Conservation (phyloP, 2,329 filamentous ascomycete genomes). For the Trichoderma asperellum region DNA sequence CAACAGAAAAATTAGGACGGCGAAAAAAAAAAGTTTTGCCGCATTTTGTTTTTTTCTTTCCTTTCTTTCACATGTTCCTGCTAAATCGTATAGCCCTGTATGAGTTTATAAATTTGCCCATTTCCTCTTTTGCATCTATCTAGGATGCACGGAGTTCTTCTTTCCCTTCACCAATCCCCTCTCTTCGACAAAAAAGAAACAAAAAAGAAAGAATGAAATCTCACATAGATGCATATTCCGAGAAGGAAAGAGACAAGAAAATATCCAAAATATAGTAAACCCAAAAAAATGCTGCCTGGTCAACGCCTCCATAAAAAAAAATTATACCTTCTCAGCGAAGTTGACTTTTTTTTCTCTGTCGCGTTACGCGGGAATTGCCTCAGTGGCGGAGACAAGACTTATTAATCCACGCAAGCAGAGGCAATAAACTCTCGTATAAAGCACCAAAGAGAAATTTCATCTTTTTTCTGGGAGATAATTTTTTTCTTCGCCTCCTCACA, state of each 20-base stretch:
- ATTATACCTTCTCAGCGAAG: background rate
- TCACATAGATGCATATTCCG: conserved; percentile 15
- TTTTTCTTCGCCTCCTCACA: background rate
- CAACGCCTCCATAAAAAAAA: conserved; percentile 27
- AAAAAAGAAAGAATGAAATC: background rate
- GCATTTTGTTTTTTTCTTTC: conserved; percentile 10
- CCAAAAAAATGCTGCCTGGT: conserved; percentile 29
- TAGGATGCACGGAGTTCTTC: background rate
- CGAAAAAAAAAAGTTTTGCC: conserved; percentile 17
- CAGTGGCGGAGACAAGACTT: conserved; percentile 11
- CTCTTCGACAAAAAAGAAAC: conserved; percentile 8
- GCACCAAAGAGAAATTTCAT: background rate
- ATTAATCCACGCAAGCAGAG: conserved; percentile 24
- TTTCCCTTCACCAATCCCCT: background rate
- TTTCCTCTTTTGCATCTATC: conserved; percentile 10
- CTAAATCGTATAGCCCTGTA: conserved; percentile 24
- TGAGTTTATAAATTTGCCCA: conserved; percentile 19
- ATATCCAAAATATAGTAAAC: conserved; percentile 20
- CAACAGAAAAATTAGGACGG: background rate
- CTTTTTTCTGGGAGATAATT: background rate
- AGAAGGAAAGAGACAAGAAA: background rate
- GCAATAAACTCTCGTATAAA: conserved; percentile 1
- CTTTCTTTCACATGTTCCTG: conserved; percentile 23
- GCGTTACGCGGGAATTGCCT: conserved; percentile 13
- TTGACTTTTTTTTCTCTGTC: background rate